phyloP scores from a whole-genome alignment of 306 rosid genomes.

The Cicer pinnatifidum region DNA sequence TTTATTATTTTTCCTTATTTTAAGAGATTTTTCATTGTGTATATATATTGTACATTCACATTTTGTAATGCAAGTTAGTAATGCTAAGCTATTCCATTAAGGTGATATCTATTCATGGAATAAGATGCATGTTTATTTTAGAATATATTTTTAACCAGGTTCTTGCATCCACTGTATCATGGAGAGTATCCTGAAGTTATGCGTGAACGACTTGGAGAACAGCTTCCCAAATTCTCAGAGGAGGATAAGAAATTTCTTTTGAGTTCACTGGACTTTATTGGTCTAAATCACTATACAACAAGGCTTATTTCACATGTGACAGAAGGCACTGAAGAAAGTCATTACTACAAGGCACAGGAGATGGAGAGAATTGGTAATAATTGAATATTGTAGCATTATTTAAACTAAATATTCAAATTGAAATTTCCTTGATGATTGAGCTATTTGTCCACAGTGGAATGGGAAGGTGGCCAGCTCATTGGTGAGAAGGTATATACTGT shows the following conservation, averaged over 20 bases:
- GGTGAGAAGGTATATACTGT: constrained; percentile 74
- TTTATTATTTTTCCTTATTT: too few relatives aligned
- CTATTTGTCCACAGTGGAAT: constrained; percentile 62
- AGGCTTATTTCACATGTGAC: constrained; percentile 73
- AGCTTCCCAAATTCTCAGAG: constrained; percentile 81
- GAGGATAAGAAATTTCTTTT: constrained; percentile 69
- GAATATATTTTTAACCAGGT: constrained; percentile 58
- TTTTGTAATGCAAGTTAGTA: not conserved
- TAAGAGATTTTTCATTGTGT: too few relatives aligned
- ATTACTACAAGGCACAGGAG: constrained; percentile 61
- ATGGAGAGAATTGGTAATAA: constrained; percentile 68
- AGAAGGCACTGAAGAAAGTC: constrained; percentile 48
- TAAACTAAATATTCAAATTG: not conserved
- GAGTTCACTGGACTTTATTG: constrained; percentile 75
- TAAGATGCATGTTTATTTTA: constrained; percentile 35
- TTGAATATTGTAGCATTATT: constrained; percentile 3
- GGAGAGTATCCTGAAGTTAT: constrained; percentile 86
- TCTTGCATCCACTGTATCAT: constrained; percentile 68
- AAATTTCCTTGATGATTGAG: constrained; percentile 40
- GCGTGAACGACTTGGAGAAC: constrained; percentile 77
- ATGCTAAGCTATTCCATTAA: constrained; percentile 14
- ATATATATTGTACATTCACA: too few relatives aligned
- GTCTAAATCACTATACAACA: constrained; percentile 87
- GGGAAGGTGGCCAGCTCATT: constrained; percentile 84
- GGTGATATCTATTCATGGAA: constrained; percentile 25